Conservation (phyloP, 352 stramenopile species). For the Discostella stelligera region DNA sequence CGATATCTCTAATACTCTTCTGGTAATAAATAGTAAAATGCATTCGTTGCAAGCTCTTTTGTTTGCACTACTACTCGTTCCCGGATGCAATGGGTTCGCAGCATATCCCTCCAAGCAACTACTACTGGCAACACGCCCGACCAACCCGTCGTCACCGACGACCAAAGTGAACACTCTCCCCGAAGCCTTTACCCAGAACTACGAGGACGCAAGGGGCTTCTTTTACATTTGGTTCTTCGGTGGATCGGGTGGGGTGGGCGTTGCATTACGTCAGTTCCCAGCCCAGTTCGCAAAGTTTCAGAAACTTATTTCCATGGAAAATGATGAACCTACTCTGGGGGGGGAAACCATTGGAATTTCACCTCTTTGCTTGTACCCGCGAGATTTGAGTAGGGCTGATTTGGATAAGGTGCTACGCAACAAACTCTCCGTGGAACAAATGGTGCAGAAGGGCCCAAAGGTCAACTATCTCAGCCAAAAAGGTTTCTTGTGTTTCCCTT, state of each 20-base stretch:
- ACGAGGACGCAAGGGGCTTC: slow-evolving; percentile 29
- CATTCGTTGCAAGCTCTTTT: neutral
- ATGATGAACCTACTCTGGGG: slow-evolving; percentile 43
- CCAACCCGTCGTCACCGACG: neutral
- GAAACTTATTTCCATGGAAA: slow-evolving; percentile 47
- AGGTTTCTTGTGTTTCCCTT: slow-evolving; percentile 69
- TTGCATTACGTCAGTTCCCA: slow-evolving; percentile 60
- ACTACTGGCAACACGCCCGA: neutral
- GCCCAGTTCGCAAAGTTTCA: slow-evolving; percentile 55
- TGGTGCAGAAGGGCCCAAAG: slow-evolving; percentile 60
- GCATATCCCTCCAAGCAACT: neutral
- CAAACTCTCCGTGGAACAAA: slow-evolving; percentile 63
- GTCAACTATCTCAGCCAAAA: slow-evolving; percentile 61
- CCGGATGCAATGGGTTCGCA: slow-evolving; percentile 17
- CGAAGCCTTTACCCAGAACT: slow-evolving; percentile 19
- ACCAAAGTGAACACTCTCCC: slow-evolving; percentile 32
- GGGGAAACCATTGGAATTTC: slow-evolving; percentile 55
- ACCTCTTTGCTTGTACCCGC: slow-evolving; percentile 62
- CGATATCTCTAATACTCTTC: neutral
- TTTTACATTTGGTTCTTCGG: slow-evolving; percentile 70
- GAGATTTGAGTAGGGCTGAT: slow-evolving; percentile 62
- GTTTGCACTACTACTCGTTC: slow-evolving; percentile 14
- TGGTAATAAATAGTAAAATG: neutral
- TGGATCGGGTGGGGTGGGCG: slow-evolving; percentile 50
- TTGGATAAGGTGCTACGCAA: slow-evolving; percentile 64